phyloP scores from a whole-genome alignment of 1,139 yeast genomes.

The Yarrowia galli region DNA sequence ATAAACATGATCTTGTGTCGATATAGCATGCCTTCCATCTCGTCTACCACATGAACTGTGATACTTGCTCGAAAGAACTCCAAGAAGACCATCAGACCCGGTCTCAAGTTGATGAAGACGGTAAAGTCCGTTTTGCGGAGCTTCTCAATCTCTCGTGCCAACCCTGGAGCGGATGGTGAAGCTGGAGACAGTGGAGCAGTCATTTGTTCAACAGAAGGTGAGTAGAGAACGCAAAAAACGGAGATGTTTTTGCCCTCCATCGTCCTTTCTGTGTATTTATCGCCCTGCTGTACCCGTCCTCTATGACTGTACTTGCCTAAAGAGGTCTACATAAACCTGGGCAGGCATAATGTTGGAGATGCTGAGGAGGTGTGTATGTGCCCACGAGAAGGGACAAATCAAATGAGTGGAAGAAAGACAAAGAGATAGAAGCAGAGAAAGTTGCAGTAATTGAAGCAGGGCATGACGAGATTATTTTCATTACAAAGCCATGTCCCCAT shows the following conservation, averaged over 20 bases:
- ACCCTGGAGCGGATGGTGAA: background rate
- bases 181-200: background rate
- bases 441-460: too few relatives aligned
- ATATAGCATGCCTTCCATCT: slow-evolving; percentile 17
- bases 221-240: background rate
- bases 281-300: background rate
- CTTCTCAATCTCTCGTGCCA: slow-evolving; percentile 18
- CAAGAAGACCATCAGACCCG: slow-evolving; percentile 20
- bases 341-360: slow-evolving; percentile 1
- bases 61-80: slow-evolving; percentile 26
- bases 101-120: background rate
- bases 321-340: background rate
- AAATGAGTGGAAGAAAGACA: background rate
- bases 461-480: too few relatives aligned
- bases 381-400: background rate
- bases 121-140: slow-evolving; percentile 28
- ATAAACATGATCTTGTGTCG: slow-evolving; percentile 27
- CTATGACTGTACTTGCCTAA: slow-evolving; percentile 10
- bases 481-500: too few relatives aligned
- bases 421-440: background rate
- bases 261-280: background rate
- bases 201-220: background rate
- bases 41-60: slow-evolving; percentile 11
- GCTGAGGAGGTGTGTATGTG: too few relatives aligned
- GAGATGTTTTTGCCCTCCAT: background rate